phyloP scores from a whole-genome alignment of 768 basidiomycete species.

The Rhodotorula taiwanensis region DNA sequence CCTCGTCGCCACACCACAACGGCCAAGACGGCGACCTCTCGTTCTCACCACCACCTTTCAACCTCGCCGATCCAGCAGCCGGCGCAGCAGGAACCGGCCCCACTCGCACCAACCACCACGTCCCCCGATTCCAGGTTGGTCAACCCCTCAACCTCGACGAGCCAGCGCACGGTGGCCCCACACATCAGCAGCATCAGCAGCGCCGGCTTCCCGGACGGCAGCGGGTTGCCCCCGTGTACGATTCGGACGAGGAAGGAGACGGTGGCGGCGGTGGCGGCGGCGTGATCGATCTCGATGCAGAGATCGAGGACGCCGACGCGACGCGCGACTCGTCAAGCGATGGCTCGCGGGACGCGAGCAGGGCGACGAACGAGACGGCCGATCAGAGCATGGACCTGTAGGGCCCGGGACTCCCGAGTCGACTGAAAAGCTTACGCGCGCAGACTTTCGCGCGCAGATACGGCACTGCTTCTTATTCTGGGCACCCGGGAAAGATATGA shows the following conservation, averaged over 20 bases:
- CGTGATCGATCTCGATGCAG: constrained; percentile 28
- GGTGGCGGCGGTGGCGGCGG: constrained; percentile 4
- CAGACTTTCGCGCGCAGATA: no score
- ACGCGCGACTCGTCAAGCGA: neutral
- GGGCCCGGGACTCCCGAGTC: no score
- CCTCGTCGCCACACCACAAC: neutral
- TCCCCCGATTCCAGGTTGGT: no score
- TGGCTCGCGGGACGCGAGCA: neutral
- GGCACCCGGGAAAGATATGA: no score
- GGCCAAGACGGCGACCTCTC: neutral
- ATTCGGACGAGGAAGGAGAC: neutral
- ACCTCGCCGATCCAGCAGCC: no score
- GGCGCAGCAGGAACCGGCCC: no score
- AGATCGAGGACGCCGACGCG: constrained; percentile 32
- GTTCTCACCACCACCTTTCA: neutral
- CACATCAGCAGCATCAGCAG: neutral
- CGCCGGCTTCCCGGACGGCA: no score
- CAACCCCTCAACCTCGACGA: neutral
- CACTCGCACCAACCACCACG: no score
- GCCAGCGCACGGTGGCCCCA: neutral
- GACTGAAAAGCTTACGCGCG: no score
- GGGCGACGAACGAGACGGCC: neutral
- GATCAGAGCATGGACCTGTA: neutral
- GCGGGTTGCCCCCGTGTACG: neutral
- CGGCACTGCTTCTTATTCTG: no score